Evolutionary conservation across 164 flowering plant genomes (phyloP).

Genomic region (grape (Vitis vinifera)): DNA sequence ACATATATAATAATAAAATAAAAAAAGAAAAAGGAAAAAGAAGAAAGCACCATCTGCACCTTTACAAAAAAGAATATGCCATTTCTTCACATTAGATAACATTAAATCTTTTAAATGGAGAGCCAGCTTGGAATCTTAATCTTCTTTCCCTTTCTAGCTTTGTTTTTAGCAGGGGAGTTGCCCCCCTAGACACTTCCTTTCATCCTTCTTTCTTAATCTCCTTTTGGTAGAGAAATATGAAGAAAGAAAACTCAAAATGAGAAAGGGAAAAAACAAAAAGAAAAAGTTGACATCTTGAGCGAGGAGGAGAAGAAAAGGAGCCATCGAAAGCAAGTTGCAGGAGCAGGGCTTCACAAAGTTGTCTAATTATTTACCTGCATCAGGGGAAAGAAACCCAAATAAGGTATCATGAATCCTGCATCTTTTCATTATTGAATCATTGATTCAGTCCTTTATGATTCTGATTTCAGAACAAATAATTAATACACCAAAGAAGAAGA

Average conservation of each 20-base stretch:
- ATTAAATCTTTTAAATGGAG: conserved; percentile 17
- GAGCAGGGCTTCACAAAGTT: neutral
- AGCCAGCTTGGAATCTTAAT: conserved; percentile 26
- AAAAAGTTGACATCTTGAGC: conserved; percentile 12
- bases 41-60: conserved; percentile 2
- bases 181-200: conserved; percentile 20
- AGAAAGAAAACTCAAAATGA: neutral
- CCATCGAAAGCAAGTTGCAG: conserved; percentile 15
- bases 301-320: neutral
- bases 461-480: neutral
- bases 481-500: neutral
- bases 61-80: conserved; percentile 26
- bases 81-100: conserved; percentile 16
- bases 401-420: neutral
- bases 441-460: neutral
- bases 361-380: conserved; percentile 29
- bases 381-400: neutral
- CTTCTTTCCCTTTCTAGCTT: conserved; percentile 2
- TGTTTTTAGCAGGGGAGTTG: conserved; percentile 11
- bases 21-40: neutral
- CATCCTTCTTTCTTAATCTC: conserved; percentile 1
- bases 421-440: neutral
- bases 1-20: too few relatives aligned
- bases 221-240: neutral
- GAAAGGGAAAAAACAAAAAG: neutral